Evolutionary conservation across 2,329 filamentous ascomycete species (phyloP).

Genomic region (Aspergillus aculeatinus): DNA sequence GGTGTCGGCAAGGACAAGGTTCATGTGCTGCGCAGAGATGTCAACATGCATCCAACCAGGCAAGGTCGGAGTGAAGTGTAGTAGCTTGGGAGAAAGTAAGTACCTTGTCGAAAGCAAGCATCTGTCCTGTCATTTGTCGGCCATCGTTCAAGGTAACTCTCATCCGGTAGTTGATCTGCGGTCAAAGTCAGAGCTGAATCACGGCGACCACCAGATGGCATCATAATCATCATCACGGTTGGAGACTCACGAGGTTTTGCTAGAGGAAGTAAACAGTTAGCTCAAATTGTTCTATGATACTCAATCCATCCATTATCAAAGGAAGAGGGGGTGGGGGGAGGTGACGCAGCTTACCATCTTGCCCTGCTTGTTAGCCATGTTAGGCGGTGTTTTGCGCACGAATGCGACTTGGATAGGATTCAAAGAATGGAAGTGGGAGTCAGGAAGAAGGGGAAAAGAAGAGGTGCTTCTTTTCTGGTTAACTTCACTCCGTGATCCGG

Average conservation of each 20-base stretch:
- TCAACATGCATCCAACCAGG: slow-evolving; percentile 4
- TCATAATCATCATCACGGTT: neutral
- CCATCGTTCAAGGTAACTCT: slow-evolving; percentile 92
- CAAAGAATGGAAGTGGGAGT: slow-evolving; percentile 27
- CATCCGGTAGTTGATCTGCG: slow-evolving; percentile 98
- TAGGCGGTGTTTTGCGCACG: slow-evolving; percentile 40
- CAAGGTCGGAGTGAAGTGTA: neutral
- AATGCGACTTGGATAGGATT: slow-evolving; percentile 43
- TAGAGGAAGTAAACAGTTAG: slow-evolving; percentile 54
- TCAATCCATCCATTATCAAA: neutral
- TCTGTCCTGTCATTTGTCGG: slow-evolving; percentile 94
- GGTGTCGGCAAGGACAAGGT: slow-evolving; percentile 95
- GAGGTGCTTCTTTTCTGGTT: slow-evolving; percentile 9
- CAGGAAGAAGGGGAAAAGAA: slow-evolving; percentile 24
- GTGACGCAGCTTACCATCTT: slow-evolving; percentile 81
- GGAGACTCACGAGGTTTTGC: slow-evolving; percentile 63
- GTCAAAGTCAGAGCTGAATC: slow-evolving; percentile 47
- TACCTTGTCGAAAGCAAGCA: slow-evolving; percentile 98
- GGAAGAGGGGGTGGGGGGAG: slow-evolving; percentile 5
- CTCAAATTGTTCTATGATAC: slow-evolving; percentile 25
- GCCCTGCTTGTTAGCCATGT: slow-evolving; percentile 82
- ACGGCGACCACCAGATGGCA: neutral
- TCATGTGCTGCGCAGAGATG: slow-evolving; percentile 75
- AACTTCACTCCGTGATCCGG: slow-evolving; percentile 14
- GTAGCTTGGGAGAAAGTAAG: neutral